phyloP scores from a whole-genome alignment of 208 protist species.

The Naegleria lovaniensis region DNA sequence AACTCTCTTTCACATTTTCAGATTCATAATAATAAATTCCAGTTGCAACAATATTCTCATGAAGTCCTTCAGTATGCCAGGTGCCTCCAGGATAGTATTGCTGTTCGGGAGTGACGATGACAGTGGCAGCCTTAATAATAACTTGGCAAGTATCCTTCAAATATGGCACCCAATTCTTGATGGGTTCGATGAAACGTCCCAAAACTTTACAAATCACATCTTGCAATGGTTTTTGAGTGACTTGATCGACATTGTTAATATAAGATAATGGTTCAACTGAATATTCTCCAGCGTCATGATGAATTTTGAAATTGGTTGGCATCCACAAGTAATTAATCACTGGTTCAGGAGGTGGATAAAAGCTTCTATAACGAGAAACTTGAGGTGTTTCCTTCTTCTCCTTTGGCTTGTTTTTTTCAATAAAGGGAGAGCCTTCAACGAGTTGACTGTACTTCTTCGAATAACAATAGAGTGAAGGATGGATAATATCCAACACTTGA shows the following conservation, averaged over 20 bases:
- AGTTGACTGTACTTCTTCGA: constrained; percentile 25
- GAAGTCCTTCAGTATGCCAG: constrained; percentile 50
- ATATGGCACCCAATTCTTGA: not conserved
- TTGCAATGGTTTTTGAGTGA: constrained; percentile 19
- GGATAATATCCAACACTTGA: constrained; percentile 47
- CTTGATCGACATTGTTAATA: constrained; percentile 49
- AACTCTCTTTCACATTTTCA: constrained; percentile 35
- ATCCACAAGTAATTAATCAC: not conserved
- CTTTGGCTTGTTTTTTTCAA: not conserved
- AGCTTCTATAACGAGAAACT: not conserved
- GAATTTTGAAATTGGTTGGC: constrained; percentile 22
- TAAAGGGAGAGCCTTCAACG: not conserved
- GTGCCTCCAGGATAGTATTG: constrained; percentile 35
- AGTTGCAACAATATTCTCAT: constrained; percentile 42
- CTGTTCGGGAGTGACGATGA: constrained; percentile 36
- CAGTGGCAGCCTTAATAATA: constrained; percentile 48
- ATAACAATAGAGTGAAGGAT: constrained; percentile 47
- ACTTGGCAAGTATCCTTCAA: constrained; percentile 35
- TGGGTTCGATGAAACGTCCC: not conserved
- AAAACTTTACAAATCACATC: not conserved
- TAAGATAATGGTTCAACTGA: constrained; percentile 42
- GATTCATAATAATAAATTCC: constrained; percentile 47
- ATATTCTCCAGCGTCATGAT: constrained; percentile 20
- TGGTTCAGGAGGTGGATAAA: not conserved
- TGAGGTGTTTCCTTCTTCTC: not conserved